A percentile compares a stretch with the other conserved stretches of the same genome.
Evolutionary conservation across 192 early-diverging fungal genomes (phyloP).

Genomic region (Paraglomus brasilianum): DNA sequence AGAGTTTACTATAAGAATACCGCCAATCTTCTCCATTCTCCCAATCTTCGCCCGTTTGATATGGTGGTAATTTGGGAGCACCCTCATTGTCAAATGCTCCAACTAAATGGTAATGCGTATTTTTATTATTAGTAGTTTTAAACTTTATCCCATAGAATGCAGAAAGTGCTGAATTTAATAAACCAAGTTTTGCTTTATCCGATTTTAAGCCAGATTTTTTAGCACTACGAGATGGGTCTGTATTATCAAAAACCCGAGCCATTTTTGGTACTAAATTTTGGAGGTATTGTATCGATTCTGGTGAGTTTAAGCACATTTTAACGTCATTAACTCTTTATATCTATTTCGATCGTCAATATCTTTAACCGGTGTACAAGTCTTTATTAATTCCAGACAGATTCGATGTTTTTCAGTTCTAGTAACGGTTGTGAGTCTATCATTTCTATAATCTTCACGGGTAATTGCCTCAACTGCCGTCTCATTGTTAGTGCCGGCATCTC

Average conservation of each 20-base stretch:
- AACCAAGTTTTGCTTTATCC: slow-evolving; percentile 15
- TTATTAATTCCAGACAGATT: slow-evolving; percentile 24
- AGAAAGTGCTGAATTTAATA: slow-evolving; percentile 22
- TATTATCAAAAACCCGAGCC: slow-evolving; percentile 11
- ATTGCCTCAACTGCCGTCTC: slow-evolving; percentile 16
- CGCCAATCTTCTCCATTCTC: slow-evolving; percentile 12
- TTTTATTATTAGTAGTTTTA: slow-evolving; percentile 11
- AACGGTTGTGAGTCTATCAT: not conserved
- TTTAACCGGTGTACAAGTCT: slow-evolving; percentile 21
- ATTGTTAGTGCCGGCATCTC: slow-evolving; percentile 18
- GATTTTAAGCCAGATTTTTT: slow-evolving; percentile 21
- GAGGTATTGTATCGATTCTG: slow-evolving; percentile 18
- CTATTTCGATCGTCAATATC: slow-evolving; percentile 22
- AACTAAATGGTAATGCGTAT: slow-evolving; percentile 19
- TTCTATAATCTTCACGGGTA: not conserved
- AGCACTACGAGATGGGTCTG: slow-evolving; percentile 11
- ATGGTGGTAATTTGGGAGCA: slow-evolving; percentile 1
- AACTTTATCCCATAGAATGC: slow-evolving; percentile 20
- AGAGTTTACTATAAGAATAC: slow-evolving; percentile 14
- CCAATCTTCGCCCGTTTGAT: slow-evolving; percentile 13
- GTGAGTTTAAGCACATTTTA: not conserved
- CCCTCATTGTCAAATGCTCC: slow-evolving; percentile 13
- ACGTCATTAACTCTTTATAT: slow-evolving; percentile 21
- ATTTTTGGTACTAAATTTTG: slow-evolving; percentile 22
- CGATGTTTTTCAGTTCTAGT: not conserved